Base-by-base conservation (phyloP, 371 early-diverging fungal genomes). In the Zopfochytrium polystomum region DNA sequence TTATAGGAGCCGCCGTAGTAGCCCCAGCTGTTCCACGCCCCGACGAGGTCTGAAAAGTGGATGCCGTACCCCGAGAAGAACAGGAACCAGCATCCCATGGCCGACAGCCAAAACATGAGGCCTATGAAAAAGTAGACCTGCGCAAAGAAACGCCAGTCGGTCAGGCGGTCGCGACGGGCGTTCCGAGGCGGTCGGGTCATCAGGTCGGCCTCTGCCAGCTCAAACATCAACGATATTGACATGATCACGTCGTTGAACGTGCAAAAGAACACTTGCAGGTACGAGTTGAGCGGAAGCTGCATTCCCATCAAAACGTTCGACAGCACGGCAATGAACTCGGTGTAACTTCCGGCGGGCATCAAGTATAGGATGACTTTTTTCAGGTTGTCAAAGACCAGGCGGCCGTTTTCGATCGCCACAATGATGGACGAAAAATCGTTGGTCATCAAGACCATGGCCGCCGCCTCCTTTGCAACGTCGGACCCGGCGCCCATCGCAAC, bases 391-490 rank as follows among this genome's bases (percentile, higher is more conserved):
- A 91, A 93, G 9, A 89, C 83, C 0, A 88, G 74, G 29, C 95
- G 83, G 45, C 94, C 95, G 45, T 85, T 85, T 58, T 85, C 81
- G 51, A 95, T 80, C 2, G 86, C 92, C 88, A 76, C 31, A 92
- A 85, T 80, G 62, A 94, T 91, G 0, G 92, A 87, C 26, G 88
- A 81, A 48, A 94, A 82, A 53, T 91, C 88, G 33, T 90, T 88
- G 38, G 87, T 86, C 52, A 89, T 71, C 57, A 95, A 77, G 2
- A 95, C 90, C 71, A 94, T 89, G 66, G 92, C 89, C 30, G 93
- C 88, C 27, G 95, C 92, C 34, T 90, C 87, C 31, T 90, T 89
- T 34, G 93, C 91, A 11, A 93, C 93, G 72, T 94, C 96, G 5
- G 93, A 89, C 63, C 90, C 89, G 38, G 83, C 80, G 43, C 87